phyloP scores from a whole-genome alignment of 2,329 filamentous ascomycete species.

The Samsoniella hepiali region DNA sequence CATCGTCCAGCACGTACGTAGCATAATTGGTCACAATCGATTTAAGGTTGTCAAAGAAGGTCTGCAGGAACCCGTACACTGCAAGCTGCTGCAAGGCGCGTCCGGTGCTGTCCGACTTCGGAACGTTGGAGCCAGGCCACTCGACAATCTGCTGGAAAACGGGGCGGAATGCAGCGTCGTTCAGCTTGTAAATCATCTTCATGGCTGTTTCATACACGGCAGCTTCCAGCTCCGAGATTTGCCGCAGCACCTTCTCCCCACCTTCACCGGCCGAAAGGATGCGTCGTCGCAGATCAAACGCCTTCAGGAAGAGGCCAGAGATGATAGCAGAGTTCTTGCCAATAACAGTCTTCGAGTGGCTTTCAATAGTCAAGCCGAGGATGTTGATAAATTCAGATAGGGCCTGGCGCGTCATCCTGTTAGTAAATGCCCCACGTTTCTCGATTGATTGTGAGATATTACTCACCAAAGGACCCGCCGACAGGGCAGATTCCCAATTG shows the following conservation, averaged over 20 bases:
- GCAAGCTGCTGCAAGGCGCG: conserved; percentile 64
- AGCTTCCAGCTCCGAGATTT: conserved; percentile 59
- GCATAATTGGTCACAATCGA: conserved; percentile 93
- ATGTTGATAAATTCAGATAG: conserved; percentile 66
- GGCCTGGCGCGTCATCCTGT: conserved; percentile 43
- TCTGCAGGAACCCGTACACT: conserved; percentile 74
- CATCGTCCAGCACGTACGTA: conserved; percentile 76
- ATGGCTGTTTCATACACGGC: conserved; percentile 68
- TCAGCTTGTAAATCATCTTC: conserved; percentile 94
- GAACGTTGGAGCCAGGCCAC: conserved; percentile 63
- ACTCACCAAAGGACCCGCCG: conserved; percentile 60
- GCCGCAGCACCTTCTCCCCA: conserved; percentile 40
- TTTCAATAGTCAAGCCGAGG: conserved; percentile 68
- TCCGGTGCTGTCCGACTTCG: conserved; percentile 59
- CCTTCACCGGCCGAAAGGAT: conserved; percentile 47
- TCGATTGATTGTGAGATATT: conserved; percentile 24
- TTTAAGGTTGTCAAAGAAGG: conserved; percentile 83
- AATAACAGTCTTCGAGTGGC: conserved; percentile 74
- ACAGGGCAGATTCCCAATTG: conserved; percentile 66
- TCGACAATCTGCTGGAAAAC: conserved; percentile 85
- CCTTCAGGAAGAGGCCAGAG: conserved; percentile 59
- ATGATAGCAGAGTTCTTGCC: conserved; percentile 69
- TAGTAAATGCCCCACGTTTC: conserved; percentile 11
- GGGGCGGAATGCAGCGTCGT: conserved; percentile 88
- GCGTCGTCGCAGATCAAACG: conserved; percentile 63